These are phyloP conservation scores for Lactarius psammicola DNA, from an alignment of 768 basidiomycete species.

Conservation along the genomic window DNA sequence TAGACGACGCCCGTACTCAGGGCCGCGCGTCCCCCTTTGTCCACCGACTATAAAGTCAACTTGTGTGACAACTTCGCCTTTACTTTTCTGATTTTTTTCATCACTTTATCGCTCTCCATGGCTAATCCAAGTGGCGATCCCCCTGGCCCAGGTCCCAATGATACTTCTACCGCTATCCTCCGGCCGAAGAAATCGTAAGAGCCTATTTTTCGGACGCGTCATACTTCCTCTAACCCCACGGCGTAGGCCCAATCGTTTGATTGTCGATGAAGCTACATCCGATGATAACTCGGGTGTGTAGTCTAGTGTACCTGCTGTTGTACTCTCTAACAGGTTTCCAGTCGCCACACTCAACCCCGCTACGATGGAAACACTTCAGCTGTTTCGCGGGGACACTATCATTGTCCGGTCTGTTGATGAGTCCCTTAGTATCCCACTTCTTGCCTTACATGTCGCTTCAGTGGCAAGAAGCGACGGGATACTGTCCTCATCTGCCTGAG, in stretches of 20 bases:
- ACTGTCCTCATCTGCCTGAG: slow-evolving; percentile 96
- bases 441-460: slow-evolving; percentile 33
- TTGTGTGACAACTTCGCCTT: neutral
- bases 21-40: slow-evolving; percentile 28
- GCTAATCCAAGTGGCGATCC: slow-evolving; percentile 84
- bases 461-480: slow-evolving; percentile 96
- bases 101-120: slow-evolving; percentile 37
- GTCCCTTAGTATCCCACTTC: neutral
- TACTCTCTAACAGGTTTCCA: slow-evolving; percentile 32
- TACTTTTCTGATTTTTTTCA: slow-evolving; percentile 1
- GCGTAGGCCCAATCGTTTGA: slow-evolving; percentile 89
- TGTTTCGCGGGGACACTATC: slow-evolving; percentile 97
- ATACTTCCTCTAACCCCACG: slow-evolving; percentile 26
- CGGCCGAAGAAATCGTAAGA: slow-evolving; percentile 96
- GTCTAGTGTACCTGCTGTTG: neutral
- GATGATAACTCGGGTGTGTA: slow-evolving; percentile 93
- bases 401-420: slow-evolving; percentile 70
- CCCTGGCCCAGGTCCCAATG: slow-evolving; percentile 83
- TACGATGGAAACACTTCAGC: slow-evolving; percentile 90
- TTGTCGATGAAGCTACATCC: slow-evolving; percentile 89
- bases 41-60: slow-evolving; percentile 18
- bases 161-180: slow-evolving; percentile 91
- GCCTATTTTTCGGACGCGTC: slow-evolving; percentile 24
- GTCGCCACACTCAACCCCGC: slow-evolving; percentile 95
- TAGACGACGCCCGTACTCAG: neutral